Base-by-base conservation (phyloP, 2,329 filamentous ascomycete species). In the Fusarium haematococcum region DNA sequence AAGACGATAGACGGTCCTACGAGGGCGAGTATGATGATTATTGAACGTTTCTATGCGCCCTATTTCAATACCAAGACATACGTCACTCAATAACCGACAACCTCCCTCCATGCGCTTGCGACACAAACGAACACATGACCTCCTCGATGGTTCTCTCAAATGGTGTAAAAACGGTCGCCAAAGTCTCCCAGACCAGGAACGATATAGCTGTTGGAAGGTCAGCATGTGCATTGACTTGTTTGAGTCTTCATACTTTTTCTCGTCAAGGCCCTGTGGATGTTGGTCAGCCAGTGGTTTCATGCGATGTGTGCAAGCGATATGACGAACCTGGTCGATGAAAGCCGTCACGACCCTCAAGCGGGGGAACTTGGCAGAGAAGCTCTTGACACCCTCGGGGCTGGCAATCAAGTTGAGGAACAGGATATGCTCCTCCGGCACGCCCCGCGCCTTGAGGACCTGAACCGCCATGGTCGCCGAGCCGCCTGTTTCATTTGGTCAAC, bases 391-490 rank as follows among this genome's bases (percentile, higher is more conserved):
- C 80, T 98, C 93, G 0, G 97, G 97, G 81, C 95, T 98, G n/a
- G 97, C 95, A 80, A 99, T 98, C 70, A 99, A 87, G 83, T 99
- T 99, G 68, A 99, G 88, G 86, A 99, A 99, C 43, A 98, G 87
- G 71, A 99, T 99, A 67, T 94, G 93, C 76, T 98, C 94, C 84
- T 98, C 97, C 0, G 95, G 95, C 6, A 99, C 97, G 35, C 97
- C 97, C 75, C 94, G 92, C 43, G 92, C 92, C 81, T 94, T 97
- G 76, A 99, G 88, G 4, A 98, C 95, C 74, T 98, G 94, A 20
- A 98, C 95, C 33, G 97, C 97, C 94, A 99, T 97, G 67, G 95
- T 97, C 62, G 97, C 97, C 67, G 95, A 98, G 56, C 97, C 97
- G 77, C 96, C 95, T 97, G 75, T 25, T 62, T 30, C 57, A 45